Evolutionary conservation across 768 basidiomycete species (phyloP), one percentile per base, ranked within the genome.

Genomic region (Rhizopogon vulgaris): DNA sequence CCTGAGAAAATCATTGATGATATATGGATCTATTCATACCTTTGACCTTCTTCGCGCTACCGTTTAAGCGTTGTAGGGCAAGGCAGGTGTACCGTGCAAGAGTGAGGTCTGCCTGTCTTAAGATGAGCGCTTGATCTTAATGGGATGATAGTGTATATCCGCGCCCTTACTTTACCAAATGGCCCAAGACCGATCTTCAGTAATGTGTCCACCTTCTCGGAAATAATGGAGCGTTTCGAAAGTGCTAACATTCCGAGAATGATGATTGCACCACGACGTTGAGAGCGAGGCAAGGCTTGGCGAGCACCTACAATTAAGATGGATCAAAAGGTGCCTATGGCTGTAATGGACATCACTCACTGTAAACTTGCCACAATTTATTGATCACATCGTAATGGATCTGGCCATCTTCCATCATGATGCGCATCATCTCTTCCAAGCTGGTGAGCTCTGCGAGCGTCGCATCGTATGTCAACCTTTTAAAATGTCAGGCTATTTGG

Each of bases 1-100:
- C 24, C 46, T 34, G 27, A 39, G 11, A 11, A 12, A 22, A 30
- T 27, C 5, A 46, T 50, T 15, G 17, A 22, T 32, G 22, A 25
- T 6, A n/a, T 28, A 18, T 14, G 5, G 34, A 14, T n/a, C 17
- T 11, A 10, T 17, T 51, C 68, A 49, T 50, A 85, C 93, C 95
- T 75, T 99, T 99, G 54, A 99, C 82, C 65, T 98, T 99, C 75
- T 99, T 99, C 27, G 83, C 90, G 58, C 90, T 94, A 2, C 96
- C 96, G 45, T 91, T 91, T 8, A 99, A 74, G 0, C 96, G 80
- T 57, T 95, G 93, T 39, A 98, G 72, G 0, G 94, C 93, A 46
- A 97, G 82, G 63, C 93, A 97, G 0, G 94, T 96, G 63, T 96
- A 97, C 41, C 90, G 78, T 0, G 94, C 94, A 15, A 98, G 81